Base-by-base conservation (phyloP, 2,329 filamentous ascomycete genomes). In the Penicillium psychrosexuale region DNA sequence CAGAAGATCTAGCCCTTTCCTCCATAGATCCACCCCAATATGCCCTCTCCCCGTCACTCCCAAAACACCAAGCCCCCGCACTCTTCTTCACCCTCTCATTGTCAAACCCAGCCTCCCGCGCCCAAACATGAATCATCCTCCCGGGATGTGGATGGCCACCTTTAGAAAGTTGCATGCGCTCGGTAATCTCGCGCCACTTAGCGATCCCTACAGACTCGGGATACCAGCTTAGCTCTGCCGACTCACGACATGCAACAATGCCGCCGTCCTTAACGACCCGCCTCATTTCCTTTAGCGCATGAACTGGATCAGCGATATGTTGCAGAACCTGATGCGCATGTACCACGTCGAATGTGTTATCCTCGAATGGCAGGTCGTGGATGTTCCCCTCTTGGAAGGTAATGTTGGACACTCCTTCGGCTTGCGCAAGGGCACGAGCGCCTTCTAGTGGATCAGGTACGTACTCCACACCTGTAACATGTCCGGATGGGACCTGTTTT, bases 281-380 rank as follows among this genome's bases (percentile, higher is more conserved):
- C 6, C 76, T 72, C 80, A 86, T 82, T 60, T 84, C 80, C n/a
- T 70, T 69, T 48, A 85, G 68, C 0, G 80, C 79, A 2, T 69
- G 65, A 0, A 81, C 67, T 0, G 82, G 82, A 49, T 82, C 73
- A 11, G 72, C 63, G 5, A 86, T 70, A 63, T 86, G 84, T 55
- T 80, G 77, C 6, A 86, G 71, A 0, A 86, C 79, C 61, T 85
- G 82, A 61, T 84, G 81, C 9, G 78, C 79, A 61, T 84, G 80
- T 3, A 86, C 82, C 5, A 86, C 64, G 58, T 87, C 84, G 57
- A 86, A 87, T 1, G 70, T 68, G 27, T 72, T 69, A 42, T 84
- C 78, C 2, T 53, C 44, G 43, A 72, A 73, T 1, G 64, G 57
- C 1, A 80, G 71, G 2, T 68, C 57, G 53, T 77, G 75, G 13